Evolutionary conservation across 495 filamentous ascomycete species (phyloP), one percentile per base, ranked within the genome.

Genomic region (Trichoderma reesei): DNA sequence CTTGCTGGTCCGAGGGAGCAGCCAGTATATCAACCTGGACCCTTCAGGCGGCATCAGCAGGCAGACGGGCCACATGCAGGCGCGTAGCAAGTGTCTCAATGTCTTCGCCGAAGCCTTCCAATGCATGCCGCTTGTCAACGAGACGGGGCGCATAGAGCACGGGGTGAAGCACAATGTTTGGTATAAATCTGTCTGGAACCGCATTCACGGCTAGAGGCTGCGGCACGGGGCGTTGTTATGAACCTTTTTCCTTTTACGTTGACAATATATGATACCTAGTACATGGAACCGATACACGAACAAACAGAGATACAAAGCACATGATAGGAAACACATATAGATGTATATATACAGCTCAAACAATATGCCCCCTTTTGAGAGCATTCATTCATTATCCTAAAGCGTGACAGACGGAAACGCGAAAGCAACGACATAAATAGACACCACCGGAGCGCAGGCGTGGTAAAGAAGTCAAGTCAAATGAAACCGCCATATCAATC

Each of bases 41-140:
- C 67, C 67, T 33, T 48, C 66, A 56, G 60, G 41, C 7, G 67
- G 67, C 60, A 65, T 69, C 20, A 69, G 67, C 64, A 69, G 16
- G 4, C 63, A 39, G 9, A 46, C 65, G 14, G 36, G 41, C 9
- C 67, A 69, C 61, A 61, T 67, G 63, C 14, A 39, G 5, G 31
- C 37, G 6, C 51, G 67, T 37, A 33, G 63, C 59, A 38, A 54
- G 33, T 69, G 67, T 31, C 31, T 69, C n/a, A 67, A 69, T 39
- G 16, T 37, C 0, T 67, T 67, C 41, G 59, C 60, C 11, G 39
- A 65, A 13, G 39, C 56, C n/a, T 62, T 67, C 41, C 56, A 62
- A 3, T 67, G 60, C 39, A 61, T 69, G 34, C 67, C 67, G 5
- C 64, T 69, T 38, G 62, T 68, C 37, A n/a, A 63, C 41, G 41